Base-by-base conservation (phyloP, 768 basidiomycete genomes). In the Rhizopogon vesiculosus region DNA sequence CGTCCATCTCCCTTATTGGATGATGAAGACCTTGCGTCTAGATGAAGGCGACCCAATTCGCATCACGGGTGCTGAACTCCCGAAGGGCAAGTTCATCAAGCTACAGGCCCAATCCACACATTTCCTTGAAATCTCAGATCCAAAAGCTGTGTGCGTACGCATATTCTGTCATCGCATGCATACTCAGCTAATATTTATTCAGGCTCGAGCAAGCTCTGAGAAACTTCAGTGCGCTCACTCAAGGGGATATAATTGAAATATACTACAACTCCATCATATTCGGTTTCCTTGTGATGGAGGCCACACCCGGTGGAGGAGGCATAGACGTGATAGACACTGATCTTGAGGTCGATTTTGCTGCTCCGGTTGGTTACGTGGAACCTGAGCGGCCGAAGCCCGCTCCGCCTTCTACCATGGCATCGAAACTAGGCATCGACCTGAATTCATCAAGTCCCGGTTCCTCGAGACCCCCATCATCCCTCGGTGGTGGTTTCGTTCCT, bases 211-310 rank as follows among this genome's bases (percentile, higher is more conserved):
- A 94, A 69, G 91, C 93, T 15, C 77, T 99, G 13, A 86, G 95
- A 45, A 93, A 96, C 69, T 99, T 95, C 71, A 85, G 93, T 29
- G 84, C 85, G 16, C 78, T 99, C 25, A 93, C 95, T 0, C 91
- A 94, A 64, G 94, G 94, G 43, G 97, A 99, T 66, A 96, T 97
- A 58, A 92, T 99, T 67, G 97, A 98, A 73, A 96, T 99, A 65
- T 85, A 79, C n/a, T 98, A 99, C 73, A 98, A 98, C 69, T 86
- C 86, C 0, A 93, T 99, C 64, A 81, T 93, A 19, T 98, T 99
- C 68, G 92, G 94, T 50, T 80, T 99, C 45, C 84, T 98, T 42
- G 87, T 99, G 39, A 97, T 98, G 93, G 96, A 98, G 72, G 83
- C 88, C 10, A 81, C 78, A 44, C 93, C 94, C 2, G 90, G 89